Conservation (phyloP, 1,284 basidiomycete species). For the Ceratorhiza oryzae-sativae region DNA sequence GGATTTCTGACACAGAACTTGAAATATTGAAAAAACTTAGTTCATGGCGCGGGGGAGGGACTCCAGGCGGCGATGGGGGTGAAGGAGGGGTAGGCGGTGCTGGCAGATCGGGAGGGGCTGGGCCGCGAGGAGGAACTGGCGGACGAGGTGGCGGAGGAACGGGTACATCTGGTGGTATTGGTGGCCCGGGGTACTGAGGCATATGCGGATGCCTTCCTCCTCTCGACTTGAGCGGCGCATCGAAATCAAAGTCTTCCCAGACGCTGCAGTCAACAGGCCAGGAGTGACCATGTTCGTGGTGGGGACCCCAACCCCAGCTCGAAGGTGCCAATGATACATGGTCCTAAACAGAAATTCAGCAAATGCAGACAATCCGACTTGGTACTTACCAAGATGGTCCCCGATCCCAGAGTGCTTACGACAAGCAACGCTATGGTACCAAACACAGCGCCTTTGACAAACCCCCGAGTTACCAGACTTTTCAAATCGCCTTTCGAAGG, state of each 20-base stretch:
- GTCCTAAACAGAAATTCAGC: not conserved
- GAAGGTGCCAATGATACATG: not conserved
- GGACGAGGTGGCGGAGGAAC: constrained; percentile 6
- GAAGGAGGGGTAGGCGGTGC: not conserved
- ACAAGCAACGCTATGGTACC: constrained; percentile 18
- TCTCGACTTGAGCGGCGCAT: not conserved
- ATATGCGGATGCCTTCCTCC: not conserved
- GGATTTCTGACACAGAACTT: constrained; percentile 1
- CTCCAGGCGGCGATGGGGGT: not conserved
- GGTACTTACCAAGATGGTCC: not conserved
- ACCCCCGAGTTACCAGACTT: not conserved
- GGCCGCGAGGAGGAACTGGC: constrained; percentile 13
- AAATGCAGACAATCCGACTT: not conserved
- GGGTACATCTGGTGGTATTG: not conserved
- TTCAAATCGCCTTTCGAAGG: not conserved
- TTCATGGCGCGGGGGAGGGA: not conserved
- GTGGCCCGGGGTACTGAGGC: not conserved
- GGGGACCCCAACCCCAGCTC: not conserved
- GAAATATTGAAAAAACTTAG: constrained; percentile 14
- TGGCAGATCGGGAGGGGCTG: not conserved
- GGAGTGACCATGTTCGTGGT: not conserved
- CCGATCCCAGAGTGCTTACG: not conserved
- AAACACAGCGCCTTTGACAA: constrained; percentile 20
- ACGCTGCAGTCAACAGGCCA: constrained; percentile 20
- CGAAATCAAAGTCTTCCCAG: constrained; percentile 32